These are phyloP conservation scores for Puccinia polysora DNA, from an alignment of 1,284 basidiomycete species.

Conservation along the genomic window DNA sequence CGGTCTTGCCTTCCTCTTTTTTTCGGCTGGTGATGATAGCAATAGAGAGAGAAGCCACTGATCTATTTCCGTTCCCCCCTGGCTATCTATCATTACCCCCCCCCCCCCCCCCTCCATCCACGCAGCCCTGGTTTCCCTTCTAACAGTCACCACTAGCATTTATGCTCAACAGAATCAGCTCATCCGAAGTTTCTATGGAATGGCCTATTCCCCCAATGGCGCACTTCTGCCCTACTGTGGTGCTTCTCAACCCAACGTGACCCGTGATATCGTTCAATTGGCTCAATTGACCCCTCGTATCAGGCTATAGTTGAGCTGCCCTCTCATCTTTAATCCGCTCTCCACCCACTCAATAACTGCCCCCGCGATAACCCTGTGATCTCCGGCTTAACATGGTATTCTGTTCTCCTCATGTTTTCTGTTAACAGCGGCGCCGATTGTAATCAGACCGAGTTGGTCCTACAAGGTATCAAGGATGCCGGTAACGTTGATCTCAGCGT, in stretches of 20 bases:
- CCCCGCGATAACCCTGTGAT: no score
- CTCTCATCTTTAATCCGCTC: no score
- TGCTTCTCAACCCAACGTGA: conserved; percentile 55
- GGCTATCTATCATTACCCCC: not conserved
- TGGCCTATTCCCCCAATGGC: conserved; percentile 44
- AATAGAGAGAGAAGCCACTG: no score
- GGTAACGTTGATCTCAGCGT: conserved; percentile 75
- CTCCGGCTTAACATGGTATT: conserved; percentile 44
- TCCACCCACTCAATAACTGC: no score
- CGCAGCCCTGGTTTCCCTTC: conserved; percentile 3
- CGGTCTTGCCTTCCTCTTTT: no score
- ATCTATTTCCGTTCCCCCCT: not conserved
- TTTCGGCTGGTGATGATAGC: no score
- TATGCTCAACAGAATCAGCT: conserved; percentile 7
- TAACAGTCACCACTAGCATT: not conserved
- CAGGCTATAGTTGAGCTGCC: conserved; percentile 47
- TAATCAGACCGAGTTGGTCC: conserved; percentile 58
- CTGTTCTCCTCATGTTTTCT: not conserved
- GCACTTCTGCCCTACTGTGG: conserved; percentile 53
- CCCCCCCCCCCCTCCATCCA: not conserved
- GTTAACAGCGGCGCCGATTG: conserved; percentile 58
- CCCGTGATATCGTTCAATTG: conserved; percentile 56
- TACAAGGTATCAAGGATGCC: conserved; percentile 78
- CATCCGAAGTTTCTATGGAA: conserved; percentile 37
- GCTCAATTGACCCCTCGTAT: conserved; percentile 53